Base-by-base conservation (phyloP, 805 yeast species). In the Lachancea sp. region DNA sequence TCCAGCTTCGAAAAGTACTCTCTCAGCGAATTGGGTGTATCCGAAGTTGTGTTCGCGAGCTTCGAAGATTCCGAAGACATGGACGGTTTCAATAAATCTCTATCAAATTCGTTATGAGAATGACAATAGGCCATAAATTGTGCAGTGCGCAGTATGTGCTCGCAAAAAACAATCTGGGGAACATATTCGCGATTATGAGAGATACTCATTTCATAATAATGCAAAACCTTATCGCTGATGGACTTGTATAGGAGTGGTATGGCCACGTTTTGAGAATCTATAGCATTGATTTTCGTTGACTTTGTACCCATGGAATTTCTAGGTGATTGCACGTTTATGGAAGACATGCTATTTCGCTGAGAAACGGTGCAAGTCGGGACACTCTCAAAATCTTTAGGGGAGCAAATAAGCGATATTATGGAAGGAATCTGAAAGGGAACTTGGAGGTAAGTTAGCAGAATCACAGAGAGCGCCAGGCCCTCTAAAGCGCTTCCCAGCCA, bases 401-500 rank as follows among this genome's bases (percentile, higher is more conserved):
- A 69, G 70, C 54, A 74, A 44, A 29, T 65, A 55, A 25, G 64
- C 49, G 32, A 59, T 44, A 45, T 71, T 39, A 47, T 69, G 29
- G 45, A 59, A 30, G 56, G 71, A 44, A 53, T 55, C 34, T 56
- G 62, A 35, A 57, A 63, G 5, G 65, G 43, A 1, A 47, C 58
- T 54, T 38, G 70, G 64, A 82, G 60, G 53, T 71, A 79, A 11
- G 82, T 72, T 40, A 86, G 67, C 44, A 89, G 62, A 4, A 83
- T 61, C 34, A 83, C 61, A 48, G 85, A 77, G 1, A 86, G 78
- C 0, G 83, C 84, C 10, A 89, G 67, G 0, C 90, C 87, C 54
- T 89, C 96, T n/a, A 91, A 60, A 0, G 96, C 79, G 25, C 91
- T 82, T 0, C 83, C 98, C 12, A 87, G 71, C 98, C 98, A 93